Base-by-base conservation (phyloP, 2,329 filamentous ascomycete species). In the Pseudopyricularia cyperi region DNA sequence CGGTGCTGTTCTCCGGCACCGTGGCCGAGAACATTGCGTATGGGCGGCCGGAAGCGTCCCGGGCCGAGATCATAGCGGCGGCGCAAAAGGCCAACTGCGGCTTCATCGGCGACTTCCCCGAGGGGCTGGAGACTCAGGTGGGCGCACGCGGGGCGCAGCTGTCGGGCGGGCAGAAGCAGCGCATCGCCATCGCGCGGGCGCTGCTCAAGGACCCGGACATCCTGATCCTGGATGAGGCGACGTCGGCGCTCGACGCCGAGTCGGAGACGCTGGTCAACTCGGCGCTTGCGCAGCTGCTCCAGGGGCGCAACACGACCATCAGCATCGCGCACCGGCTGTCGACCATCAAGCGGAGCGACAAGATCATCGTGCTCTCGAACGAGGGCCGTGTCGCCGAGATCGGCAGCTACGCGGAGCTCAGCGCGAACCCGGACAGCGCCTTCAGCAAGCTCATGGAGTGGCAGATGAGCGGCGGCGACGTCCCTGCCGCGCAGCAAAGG, bases 391-490 rank as follows among this genome's bases (percentile, higher is more conserved):
- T 98, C 3, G 93, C 91, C 3, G 91, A 98, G 66, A 86, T 87
- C 57, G 93, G 93, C 53, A 85, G 84, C 53, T 98, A 95, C 65
- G 70, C 76, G 24, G 79, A 89, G 57, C 77, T 98, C 22, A 86
- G 83, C 51, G 73, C 77, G 5, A 80, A 88, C 54, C 77, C 79
- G 15, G 72, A 85, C 9, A 94, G 91, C 51, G 89, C 90, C 2
- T 98, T 98, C 63, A 91, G 83, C 60, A 93, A 86, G 69, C 74
- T 98, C 51, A 98, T 98, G 93, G 91, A 97, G 68, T 97, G 90
- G 90, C 93, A 98, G 70, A 87, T 97, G 80, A 93, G 79, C 60
- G 91, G 90, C 12, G 85, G 86, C 8, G 89, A 95, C 52, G 62
- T 73, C 8, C 66, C 73, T 0, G 12, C 37, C 7, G 65, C 74